Base-by-base conservation (phyloP, 2,329 filamentous ascomycete species). In the Cladophialophora yegresii region DNA sequence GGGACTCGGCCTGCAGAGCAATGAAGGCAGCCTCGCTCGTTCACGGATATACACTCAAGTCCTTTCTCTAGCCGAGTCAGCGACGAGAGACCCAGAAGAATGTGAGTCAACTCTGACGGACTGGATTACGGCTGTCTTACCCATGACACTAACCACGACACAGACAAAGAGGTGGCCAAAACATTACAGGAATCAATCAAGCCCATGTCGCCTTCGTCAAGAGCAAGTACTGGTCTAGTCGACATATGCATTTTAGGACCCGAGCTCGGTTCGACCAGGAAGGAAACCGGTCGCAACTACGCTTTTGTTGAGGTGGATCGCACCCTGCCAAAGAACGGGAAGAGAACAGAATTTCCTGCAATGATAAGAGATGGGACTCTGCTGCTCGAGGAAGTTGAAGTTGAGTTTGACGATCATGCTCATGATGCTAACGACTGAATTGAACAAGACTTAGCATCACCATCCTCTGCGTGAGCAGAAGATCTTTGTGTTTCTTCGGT, bases 351-450 rank as follows among this genome's bases (percentile, higher is more conserved):
- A 13, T 51, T 51, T 13, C 47, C 47, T 26, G 26, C 26, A 9
- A 10, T 51, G 22, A 51, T 7, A 8, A 51, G 22, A 51, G 47
- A 51, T 8, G 47, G 26, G 4, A 51, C 20, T 12, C 47, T 9
- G 4, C 20, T 51, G 47, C 47, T 51, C 47, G 26, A 51, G 26
- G 47, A 51, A 51, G 47, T 51, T 13, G 47, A 51, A 51, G 47
- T 51, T 13, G 47, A 51, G 26, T 51, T 23, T 28, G 26, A 51
- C 4, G 47, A 43, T 43, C 36, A n/a, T 43, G 16, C 7, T 43
- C 36, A n/a, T n/a, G 16, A 7, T n/a, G 16, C 36, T 16, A 43
- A 8, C 36, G 36, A n/a, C 13, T 43, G 16, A 43, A 20, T 28
- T 3, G 26, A 6, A 43, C 36, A 8, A 43, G 16, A n/a, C 8